A percentile compares a stretch with the other conserved stretches of the same genome.
These are phyloP conservation scores for Mycena crocata DNA, from an alignment of 768 basidiomycete genomes.

Conservation along the genomic window DNA sequence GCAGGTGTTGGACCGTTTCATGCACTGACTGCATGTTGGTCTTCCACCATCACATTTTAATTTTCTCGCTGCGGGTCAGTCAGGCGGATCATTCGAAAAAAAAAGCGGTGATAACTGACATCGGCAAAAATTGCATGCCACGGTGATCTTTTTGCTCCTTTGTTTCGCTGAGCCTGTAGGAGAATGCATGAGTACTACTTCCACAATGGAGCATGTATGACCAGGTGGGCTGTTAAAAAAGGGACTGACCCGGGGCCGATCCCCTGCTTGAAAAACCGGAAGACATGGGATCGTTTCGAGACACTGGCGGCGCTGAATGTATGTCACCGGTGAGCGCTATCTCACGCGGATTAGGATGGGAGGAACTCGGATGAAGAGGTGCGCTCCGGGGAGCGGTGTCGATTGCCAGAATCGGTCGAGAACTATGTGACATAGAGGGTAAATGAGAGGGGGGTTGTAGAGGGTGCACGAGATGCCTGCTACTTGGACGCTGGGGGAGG, in stretches of 20 bases:
- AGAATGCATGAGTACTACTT: conserved; percentile 30
- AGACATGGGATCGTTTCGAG: conserved; percentile 56
- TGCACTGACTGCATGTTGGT: conserved; percentile 85
- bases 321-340: conserved; percentile 56
- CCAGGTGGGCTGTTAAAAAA: conserved; percentile 8
- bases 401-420: conserved; percentile 71
- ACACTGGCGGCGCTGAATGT: conserved; percentile 55
- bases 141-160: conserved; percentile 87
- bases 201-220: conserved; percentile 19
- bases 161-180: conserved; percentile 68
- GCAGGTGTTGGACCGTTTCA: conserved; percentile 81
- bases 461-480: conserved; percentile 57
- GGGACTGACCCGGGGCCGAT: conserved; percentile 41
- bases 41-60: conserved; percentile 90
- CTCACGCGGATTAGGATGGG: conserved; percentile 60
- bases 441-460: conserved; percentile 54
- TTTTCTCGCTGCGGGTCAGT: conserved; percentile 72
- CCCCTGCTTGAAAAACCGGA: conserved; percentile 48
- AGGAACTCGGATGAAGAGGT: conserved; percentile 55
- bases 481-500: conserved; percentile 59
- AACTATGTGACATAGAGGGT: conserved; percentile 55
- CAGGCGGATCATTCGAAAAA: conserved; percentile 25
- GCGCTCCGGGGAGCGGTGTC: conserved; percentile 67
- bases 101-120: conserved; percentile 60
- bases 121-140: conserved; percentile 92